Conservation (phyloP, 345 rosid species). For the Pugionium dolabratum region DNA sequence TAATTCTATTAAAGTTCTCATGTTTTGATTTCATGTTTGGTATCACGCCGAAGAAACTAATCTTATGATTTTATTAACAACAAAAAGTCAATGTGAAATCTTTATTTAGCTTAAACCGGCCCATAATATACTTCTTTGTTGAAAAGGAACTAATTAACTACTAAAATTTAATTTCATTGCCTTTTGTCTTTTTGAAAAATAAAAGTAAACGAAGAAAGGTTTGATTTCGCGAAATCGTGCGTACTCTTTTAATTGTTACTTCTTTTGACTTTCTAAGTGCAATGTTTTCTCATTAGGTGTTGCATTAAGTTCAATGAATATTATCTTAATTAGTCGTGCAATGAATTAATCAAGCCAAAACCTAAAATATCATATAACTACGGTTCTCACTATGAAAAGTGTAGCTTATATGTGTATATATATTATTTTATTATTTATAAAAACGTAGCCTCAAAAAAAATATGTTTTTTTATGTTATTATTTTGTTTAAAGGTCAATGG, state of each 20-base stretch:
- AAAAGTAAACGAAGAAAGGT: conserved; percentile 12
- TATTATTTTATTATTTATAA: not conserved
- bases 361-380: not conserved
- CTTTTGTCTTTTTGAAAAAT: not conserved
- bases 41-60: not conserved
- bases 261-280: conserved; percentile 30
- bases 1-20: not conserved
- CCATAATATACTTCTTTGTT: conserved; percentile 13
- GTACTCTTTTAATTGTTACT: conserved; percentile 20
- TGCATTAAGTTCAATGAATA: conserved; percentile 29
- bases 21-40: not conserved
- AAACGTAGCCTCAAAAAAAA: no score
- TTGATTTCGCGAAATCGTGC: conserved; percentile 31
- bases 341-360: not conserved
- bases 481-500: no score
- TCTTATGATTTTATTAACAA: not conserved
- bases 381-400: not conserved
- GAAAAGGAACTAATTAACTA: conserved; percentile 6
- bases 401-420: no score
- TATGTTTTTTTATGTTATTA: no score
- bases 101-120: conserved; percentile 21
- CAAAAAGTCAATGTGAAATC: conserved; percentile 29
- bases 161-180: conserved; percentile 11
- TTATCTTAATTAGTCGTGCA: conserved; percentile 3
- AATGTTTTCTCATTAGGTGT: conserved; percentile 19